Conservation (phyloP, 176 grass and related monocot genomes). For the Triticum monococcum region DNA sequence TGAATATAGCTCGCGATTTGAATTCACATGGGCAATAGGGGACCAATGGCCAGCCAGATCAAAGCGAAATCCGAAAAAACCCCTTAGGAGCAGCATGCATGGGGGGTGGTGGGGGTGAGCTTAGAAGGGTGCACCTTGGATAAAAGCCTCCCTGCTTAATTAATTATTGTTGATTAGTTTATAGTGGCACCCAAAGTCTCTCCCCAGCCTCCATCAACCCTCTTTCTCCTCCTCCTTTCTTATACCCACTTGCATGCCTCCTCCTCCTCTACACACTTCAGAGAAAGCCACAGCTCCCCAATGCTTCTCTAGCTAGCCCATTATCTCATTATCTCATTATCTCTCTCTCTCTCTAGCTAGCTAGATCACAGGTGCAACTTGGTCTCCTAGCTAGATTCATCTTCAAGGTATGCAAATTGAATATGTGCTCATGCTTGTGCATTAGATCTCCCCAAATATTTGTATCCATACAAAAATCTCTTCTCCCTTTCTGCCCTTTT, state of each 20-base stretch:
- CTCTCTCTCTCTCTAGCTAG: no score
- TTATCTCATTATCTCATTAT: no score
- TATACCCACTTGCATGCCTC: conserved; percentile 41
- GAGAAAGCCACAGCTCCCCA: conserved; percentile 31
- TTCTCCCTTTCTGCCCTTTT: neutral
- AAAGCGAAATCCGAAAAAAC: conserved; percentile 27
- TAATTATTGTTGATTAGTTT: conserved; percentile 15
- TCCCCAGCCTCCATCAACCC: conserved; percentile 21
- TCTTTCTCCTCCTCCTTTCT: conserved; percentile 42
- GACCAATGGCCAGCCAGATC: conserved; percentile 21
- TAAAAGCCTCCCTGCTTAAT: neutral
- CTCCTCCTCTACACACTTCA: conserved; percentile 21
- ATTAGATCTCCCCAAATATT: conserved; percentile 35
- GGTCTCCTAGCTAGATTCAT: neutral
- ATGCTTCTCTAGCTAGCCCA: conserved; percentile 16
- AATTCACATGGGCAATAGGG: conserved; percentile 48
- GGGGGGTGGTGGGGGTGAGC: neutral
- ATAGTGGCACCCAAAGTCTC: conserved; percentile 38
- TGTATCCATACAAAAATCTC: neutral
- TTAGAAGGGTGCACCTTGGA: conserved; percentile 24
- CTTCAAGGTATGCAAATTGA: conserved; percentile 33
- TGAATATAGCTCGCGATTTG: neutral
- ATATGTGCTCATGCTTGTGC: neutral
- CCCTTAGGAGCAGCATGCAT: conserved; percentile 9
- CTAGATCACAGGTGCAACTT: neutral